Percentiles rank a stretch among this genome's conserved stretches.
Conservation (phyloP, 306 rosid species). For the Prunus mongolica region DNA sequence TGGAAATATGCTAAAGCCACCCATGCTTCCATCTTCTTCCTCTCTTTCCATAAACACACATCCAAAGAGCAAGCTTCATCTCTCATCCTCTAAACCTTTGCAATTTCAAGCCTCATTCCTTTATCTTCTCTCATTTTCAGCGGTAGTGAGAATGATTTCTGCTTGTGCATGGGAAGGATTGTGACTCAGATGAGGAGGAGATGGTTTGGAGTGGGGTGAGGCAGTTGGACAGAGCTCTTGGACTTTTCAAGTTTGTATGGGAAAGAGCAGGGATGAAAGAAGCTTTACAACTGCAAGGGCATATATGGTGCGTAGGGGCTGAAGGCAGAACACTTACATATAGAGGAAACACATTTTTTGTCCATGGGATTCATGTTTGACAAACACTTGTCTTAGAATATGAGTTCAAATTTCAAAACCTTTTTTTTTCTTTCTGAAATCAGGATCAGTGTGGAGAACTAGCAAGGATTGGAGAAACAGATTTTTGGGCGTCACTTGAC, state of each 20-base stretch:
- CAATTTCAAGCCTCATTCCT: no score
- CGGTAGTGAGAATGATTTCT: constrained; percentile 34
- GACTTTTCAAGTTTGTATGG: constrained; percentile 78
- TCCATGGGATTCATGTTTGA: constrained; percentile 59
- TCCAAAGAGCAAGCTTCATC: no score
- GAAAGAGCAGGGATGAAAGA: constrained; percentile 77
- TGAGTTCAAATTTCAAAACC: background rate
- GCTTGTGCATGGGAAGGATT: constrained; percentile 74
- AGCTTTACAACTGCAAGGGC: constrained; percentile 66
- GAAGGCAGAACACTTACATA: constrained; percentile 50
- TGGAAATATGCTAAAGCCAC: no score
- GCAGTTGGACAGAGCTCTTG: constrained; percentile 74
- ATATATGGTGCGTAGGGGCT: constrained; percentile 79
- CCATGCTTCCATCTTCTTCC: no score
- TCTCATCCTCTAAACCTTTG: no score
- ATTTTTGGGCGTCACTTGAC: background rate
- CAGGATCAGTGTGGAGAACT: background rate
- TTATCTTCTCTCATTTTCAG: background rate
- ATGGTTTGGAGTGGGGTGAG: constrained; percentile 68
- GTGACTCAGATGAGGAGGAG: constrained; percentile 67
- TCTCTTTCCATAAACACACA: no score
- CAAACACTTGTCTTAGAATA: background rate
- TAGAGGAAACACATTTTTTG: constrained; percentile 54
- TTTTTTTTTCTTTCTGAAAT: background rate
- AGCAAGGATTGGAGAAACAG: background rate